Evolutionary conservation across 192 early-diverging fungal genomes (phyloP), one percentile per base, ranked within the genome.

Genomic region (Umbelopsis ramanniana): DNA sequence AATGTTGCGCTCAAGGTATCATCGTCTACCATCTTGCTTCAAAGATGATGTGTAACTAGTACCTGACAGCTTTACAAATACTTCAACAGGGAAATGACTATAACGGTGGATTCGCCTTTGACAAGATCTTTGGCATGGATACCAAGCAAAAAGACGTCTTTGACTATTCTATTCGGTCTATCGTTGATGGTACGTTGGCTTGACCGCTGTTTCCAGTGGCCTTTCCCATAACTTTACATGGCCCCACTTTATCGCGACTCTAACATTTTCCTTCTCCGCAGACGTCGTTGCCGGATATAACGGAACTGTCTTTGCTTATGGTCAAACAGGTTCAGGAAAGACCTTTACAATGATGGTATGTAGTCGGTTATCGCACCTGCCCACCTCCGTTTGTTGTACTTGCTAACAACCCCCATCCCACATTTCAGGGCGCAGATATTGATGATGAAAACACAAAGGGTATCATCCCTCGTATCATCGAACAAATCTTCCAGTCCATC

Each of bases 221-320:
- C 29, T 37, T 63, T 23, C 26, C n/a, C 53, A 10, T 55, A 11
- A 3, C 24, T 26, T 14, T 35, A 26, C 33, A 4, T 19, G 12
- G 33, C 26, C 17, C 57, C 11, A 29, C 29, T 4, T 37, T 19
- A 12, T 37, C 66, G 11, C 43, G 43, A 68, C 43, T 22, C 43
- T 37, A 46, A 23, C 66, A 24, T 21, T 37, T 47, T 68, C 46
- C 17, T 68, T 37, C 46, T 40, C 47, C 50, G 47, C 66, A 74
- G 70, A 78, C 66, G 70, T 80, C 40, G 52, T 77, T 33, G 69
- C 74, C 37, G 97, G 98, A 70, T 99, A 98, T 85, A 98, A 99
- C 82, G 96, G 96, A 53, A 98, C 97, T 8, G 97, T 99, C 24
- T 99, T 99, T 78, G 97, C 97, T 43, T 99, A 99, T 80, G 98